Evolutionary conservation across 139 green algal genomes (phyloP).

Genomic region (Chlorella sp.): DNA sequence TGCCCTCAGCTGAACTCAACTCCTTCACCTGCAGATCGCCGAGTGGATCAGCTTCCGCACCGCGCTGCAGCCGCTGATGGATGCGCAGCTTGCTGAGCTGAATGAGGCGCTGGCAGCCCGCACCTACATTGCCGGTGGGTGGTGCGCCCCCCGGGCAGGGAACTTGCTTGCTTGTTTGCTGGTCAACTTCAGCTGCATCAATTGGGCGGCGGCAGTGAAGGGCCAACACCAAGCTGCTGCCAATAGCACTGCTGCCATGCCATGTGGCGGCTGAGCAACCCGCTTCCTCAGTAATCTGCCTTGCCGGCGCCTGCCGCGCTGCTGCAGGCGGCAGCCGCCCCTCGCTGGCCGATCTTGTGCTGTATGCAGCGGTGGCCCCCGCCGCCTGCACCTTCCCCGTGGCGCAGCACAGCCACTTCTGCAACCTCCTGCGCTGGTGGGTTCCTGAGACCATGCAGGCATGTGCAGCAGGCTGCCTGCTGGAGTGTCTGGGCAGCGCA

Average conservation of each 20-base stretch:
- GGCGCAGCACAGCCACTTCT: slow-evolving; percentile 74
- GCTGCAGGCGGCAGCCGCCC: slow-evolving; percentile 10
- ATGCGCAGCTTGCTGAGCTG: slow-evolving; percentile 36
- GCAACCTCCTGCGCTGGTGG: slow-evolving; percentile 74
- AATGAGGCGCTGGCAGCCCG: slow-evolving; percentile 25
- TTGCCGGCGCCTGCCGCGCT: too few species aligned
- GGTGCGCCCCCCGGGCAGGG: too few species aligned
- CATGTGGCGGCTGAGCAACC: too few species aligned
- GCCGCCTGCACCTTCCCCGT: slow-evolving; percentile 61
- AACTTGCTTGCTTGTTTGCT: too few species aligned
- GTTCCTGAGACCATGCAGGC: too few species aligned
- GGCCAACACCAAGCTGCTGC: too few species aligned
- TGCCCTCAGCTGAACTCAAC: not conserved
- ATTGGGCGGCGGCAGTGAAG: too few species aligned
- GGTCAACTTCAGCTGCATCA: too few species aligned
- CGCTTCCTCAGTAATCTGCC: too few species aligned
- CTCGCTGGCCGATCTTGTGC: slow-evolving; percentile 56
- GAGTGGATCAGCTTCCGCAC: slow-evolving; percentile 52
- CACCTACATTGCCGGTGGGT: slow-evolving; percentile 43
- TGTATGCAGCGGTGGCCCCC: slow-evolving; percentile 46
- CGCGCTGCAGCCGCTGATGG: slow-evolving; percentile 38
- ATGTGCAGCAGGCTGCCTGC: not conserved
- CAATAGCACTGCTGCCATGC: too few species aligned
- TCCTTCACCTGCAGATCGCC: not conserved
- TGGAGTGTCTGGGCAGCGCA: too few species aligned